Evolutionary conservation across 2,329 filamentous ascomycete species (phyloP).

Genomic region (Alternaria hordeiaustralica): DNA sequence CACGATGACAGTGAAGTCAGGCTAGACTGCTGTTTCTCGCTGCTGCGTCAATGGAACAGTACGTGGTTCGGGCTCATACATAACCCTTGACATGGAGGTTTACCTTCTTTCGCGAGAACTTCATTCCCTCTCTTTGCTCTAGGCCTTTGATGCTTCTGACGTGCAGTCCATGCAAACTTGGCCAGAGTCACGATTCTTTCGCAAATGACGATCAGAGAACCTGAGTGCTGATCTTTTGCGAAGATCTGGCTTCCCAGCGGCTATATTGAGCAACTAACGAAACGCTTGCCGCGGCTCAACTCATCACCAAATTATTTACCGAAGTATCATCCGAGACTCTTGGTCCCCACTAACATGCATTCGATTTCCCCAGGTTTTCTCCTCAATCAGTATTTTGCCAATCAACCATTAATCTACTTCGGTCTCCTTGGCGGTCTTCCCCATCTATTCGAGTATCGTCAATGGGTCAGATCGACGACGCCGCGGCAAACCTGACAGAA

Average conservation of each 20-base stretch:
- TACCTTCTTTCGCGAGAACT: neutral
- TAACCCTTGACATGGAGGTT: neutral
- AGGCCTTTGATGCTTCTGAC: neutral
- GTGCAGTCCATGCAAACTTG: neutral
- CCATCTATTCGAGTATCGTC: neutral
- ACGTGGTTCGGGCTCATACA: conserved; percentile 7
- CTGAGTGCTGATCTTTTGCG: neutral
- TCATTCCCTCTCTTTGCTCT: neutral
- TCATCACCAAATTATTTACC: neutral
- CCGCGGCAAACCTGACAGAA: neutral
- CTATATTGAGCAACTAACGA: neutral
- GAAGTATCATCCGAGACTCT: neutral
- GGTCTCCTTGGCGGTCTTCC: neutral
- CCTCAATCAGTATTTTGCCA: neutral
- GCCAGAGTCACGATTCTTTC: neutral
- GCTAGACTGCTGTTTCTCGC: neutral
- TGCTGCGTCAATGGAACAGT: neutral
- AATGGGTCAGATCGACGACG: neutral
- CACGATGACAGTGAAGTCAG: conserved; percentile 9
- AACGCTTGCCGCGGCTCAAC: neutral
- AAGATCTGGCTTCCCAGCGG: neutral
- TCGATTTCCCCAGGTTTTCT: neutral
- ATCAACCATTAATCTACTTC: neutral
- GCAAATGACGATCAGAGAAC: neutral
- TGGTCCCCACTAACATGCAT: neutral